Conservation (phyloP, 1,284 basidiomycete genomes). For the Malassezia cuniculi region DNA sequence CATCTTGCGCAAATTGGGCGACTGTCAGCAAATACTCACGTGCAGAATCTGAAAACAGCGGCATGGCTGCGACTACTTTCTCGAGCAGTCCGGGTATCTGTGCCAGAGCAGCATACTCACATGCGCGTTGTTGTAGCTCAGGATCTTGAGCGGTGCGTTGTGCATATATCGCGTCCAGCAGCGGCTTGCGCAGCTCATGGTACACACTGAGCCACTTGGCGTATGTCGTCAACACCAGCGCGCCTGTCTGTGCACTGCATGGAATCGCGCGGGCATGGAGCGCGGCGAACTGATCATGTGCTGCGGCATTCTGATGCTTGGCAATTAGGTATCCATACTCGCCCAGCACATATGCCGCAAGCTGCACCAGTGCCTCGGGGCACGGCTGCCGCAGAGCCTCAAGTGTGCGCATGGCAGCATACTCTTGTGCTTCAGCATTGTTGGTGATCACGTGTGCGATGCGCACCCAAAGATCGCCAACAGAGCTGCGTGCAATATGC, state of each 20-base stretch:
- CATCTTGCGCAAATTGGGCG: too few relatives aligned
- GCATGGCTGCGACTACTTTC: conserved; percentile 96
- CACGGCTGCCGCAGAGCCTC: conserved; percentile 55
- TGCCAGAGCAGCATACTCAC: conserved; percentile 47
- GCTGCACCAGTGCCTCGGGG: conserved; percentile 93
- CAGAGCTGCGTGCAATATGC: conserved; percentile 89
- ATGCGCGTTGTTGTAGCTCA: conserved; percentile 93
- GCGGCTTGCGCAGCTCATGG: conserved; percentile 89
- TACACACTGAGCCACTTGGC: conserved; percentile 99
- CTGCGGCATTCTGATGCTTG: conserved; percentile 81
- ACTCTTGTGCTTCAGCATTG: conserved; percentile 77
- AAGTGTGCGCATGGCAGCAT: conserved; percentile 56
- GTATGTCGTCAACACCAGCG: conserved; percentile 86
- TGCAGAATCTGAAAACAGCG: conserved; percentile 69
- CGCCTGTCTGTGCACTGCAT: conserved; percentile 80
- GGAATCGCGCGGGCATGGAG: conserved; percentile 91
- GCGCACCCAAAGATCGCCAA: conserved; percentile 97
- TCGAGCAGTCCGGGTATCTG: conserved; percentile 68
- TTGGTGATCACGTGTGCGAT: conserved; percentile 97
- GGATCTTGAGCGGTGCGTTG: conserved; percentile 54
- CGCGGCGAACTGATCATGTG: conserved; percentile 84
- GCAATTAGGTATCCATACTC: conserved; percentile 89
- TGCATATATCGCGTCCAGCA: conserved; percentile 89
- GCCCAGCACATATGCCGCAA: conserved; percentile 85
- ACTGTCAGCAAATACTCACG: too few relatives aligned